Evolutionary conservation across 2,329 filamentous ascomycete genomes (phyloP).

Genomic region (Drechslerella stenobrocha): DNA sequence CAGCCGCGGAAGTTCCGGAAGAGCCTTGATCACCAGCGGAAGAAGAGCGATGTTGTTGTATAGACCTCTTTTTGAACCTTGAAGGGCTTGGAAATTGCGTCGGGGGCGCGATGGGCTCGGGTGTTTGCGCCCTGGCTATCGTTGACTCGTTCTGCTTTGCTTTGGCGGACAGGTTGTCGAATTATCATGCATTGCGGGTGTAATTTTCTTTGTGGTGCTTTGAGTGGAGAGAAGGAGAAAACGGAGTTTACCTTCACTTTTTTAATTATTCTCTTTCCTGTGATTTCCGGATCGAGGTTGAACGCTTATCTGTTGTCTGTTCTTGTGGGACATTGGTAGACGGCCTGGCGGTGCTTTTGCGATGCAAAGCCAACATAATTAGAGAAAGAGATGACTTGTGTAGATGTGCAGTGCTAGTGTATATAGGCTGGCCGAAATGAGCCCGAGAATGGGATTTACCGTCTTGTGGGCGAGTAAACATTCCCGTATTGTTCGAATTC

Average conservation of each 20-base stretch:
- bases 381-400: neutral
- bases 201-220: constrained; percentile 13
- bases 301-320: neutral
- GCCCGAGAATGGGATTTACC: too few relatives aligned
- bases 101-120: too few relatives aligned
- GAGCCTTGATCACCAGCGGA: constrained; percentile 49
- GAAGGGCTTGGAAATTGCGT: too few relatives aligned
- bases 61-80: too few relatives aligned
- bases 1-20: constrained; percentile 50
- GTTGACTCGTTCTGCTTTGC: neutral
- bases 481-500: neutral
- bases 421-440: neutral
- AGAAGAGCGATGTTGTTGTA: constrained; percentile 48
- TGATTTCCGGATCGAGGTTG: constrained; percentile 15
- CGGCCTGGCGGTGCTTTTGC: constrained; percentile 10
- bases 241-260: constrained; percentile 27
- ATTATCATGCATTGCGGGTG: constrained; percentile 18
- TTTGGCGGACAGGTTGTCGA: constrained; percentile 2
- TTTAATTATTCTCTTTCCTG: constrained; percentile 9
- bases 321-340: constrained; percentile 26
- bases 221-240: constrained; percentile 15
- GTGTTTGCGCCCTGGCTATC: neutral
- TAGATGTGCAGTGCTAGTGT: neutral
- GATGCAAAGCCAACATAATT: neutral
- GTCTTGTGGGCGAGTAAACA: too few relatives aligned